phyloP scores from a whole-genome alignment of 148 eudicot genomes.

The Vaccinium vitisidaea region DNA sequence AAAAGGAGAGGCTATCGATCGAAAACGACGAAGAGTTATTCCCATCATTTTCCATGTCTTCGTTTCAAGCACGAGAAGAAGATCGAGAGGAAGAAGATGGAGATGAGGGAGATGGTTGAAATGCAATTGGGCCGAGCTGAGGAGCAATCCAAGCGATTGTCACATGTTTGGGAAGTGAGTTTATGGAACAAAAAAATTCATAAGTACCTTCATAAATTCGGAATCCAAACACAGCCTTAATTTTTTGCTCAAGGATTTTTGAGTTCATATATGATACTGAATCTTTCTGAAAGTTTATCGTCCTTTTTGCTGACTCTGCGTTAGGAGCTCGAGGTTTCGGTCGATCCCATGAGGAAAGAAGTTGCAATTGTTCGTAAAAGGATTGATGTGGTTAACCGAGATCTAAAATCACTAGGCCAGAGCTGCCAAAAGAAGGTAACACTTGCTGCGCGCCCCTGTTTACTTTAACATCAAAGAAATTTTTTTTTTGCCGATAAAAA shows the following conservation, averaged over 20 bases:
- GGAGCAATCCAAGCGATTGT: slow-evolving; percentile 45
- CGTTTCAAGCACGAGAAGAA: slow-evolving; percentile 44
- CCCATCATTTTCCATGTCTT: slow-evolving; percentile 28
- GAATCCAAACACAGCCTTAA: not conserved
- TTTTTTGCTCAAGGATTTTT: not conserved
- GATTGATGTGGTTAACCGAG: slow-evolving; percentile 38
- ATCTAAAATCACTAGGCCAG: slow-evolving; percentile 40
- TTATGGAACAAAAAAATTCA: not conserved
- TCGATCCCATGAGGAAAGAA: slow-evolving; percentile 29
- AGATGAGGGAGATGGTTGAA: slow-evolving; percentile 44
- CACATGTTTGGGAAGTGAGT: slow-evolving; percentile 49
- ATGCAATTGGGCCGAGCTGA: slow-evolving; percentile 44
- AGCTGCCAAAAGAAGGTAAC: slow-evolving; percentile 48
- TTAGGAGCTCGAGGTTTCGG: slow-evolving; percentile 19
- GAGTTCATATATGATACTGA: not conserved
- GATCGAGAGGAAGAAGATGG: slow-evolving; percentile 51
- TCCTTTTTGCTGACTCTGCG: not conserved
- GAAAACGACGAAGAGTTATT: slow-evolving; percentile 32
- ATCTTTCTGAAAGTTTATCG: not conserved
- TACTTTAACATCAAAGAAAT: not conserved
- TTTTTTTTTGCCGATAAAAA: too few species aligned
- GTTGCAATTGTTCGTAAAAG: slow-evolving; percentile 35
- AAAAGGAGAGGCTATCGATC: slow-evolving; percentile 24
- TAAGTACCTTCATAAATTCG: not conserved
- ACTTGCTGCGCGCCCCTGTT: not conserved